Conservation (phyloP, 306 rosid species). For the Alnus rubra region DNA sequence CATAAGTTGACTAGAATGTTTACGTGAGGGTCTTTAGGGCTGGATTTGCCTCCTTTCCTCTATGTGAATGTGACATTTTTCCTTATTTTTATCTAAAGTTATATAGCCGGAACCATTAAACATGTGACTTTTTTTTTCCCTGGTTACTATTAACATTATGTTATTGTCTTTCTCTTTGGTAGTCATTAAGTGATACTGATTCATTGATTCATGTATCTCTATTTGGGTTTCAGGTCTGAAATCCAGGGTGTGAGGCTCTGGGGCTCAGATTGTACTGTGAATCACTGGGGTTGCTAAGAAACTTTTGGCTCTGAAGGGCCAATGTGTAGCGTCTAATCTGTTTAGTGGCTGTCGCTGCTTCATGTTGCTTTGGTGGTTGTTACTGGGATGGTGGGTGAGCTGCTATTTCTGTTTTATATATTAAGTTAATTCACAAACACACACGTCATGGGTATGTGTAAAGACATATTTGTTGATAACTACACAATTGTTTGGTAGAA, state of each 20-base stretch:
- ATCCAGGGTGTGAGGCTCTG: not conserved
- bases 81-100: not conserved
- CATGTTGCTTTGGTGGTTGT: not conserved
- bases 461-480: not conserved
- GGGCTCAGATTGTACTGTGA: not conserved
- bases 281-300: not conserved
- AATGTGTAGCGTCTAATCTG: not conserved
- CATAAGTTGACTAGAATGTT: not conserved
- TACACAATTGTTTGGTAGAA: not conserved
- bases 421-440: not conserved
- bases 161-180: not conserved
- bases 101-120: not conserved
- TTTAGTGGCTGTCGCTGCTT: not conserved
- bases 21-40: not conserved
- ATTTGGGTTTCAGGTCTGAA: constrained; percentile 18
- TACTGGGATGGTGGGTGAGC: constrained; percentile 16
- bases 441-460: not conserved
- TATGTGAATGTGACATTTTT: not conserved
- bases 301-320: not conserved
- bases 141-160: no score
- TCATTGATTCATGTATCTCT: not conserved
- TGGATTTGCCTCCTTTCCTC: not conserved
- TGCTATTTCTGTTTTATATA: not conserved
- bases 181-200: constrained; percentile 1
- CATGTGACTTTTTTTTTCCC: not conserved